Percentiles rank a stretch among this genome's conserved stretches.
phyloP scores from a whole-genome alignment of 78 protist species.

The Dictyostelium purpureum region DNA sequence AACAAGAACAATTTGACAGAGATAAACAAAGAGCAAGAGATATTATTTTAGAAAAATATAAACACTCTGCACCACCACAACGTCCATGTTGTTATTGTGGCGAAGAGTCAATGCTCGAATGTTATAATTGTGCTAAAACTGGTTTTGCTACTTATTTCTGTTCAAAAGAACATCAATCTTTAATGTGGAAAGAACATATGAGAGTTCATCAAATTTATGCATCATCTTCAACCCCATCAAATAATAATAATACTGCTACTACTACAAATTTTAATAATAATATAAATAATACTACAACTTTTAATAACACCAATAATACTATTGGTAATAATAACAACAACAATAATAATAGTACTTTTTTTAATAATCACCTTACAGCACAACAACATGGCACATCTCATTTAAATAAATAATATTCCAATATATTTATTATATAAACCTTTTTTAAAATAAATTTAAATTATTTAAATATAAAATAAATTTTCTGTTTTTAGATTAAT shows the following conservation, averaged over 20 bases:
- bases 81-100: conserved; percentile 80
- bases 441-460: too few species aligned
- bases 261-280: too few species aligned
- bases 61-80: conserved; percentile 52
- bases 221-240: neutral
- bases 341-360: neutral
- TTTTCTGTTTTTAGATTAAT: too few species aligned
- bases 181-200: conserved; percentile 79
- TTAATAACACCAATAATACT: neutral
- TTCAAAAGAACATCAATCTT: conserved; percentile 71
- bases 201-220: conserved; percentile 44
- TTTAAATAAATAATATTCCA: too few species aligned
- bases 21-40: conserved; percentile 64
- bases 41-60: conserved; percentile 32
- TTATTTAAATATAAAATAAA: too few species aligned
- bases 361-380: neutral
- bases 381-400: neutral
- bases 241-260: neutral
- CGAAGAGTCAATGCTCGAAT: conserved; percentile 72
- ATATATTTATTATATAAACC: too few species aligned
- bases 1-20: conserved; percentile 51
- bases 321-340: neutral
- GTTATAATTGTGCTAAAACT: conserved; percentile 64
- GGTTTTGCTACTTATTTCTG: conserved; percentile 74
- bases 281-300: neutral